Evolutionary conservation across 805 yeast species (phyloP).

Genomic region (Limtongozyma cylindracea): DNA sequence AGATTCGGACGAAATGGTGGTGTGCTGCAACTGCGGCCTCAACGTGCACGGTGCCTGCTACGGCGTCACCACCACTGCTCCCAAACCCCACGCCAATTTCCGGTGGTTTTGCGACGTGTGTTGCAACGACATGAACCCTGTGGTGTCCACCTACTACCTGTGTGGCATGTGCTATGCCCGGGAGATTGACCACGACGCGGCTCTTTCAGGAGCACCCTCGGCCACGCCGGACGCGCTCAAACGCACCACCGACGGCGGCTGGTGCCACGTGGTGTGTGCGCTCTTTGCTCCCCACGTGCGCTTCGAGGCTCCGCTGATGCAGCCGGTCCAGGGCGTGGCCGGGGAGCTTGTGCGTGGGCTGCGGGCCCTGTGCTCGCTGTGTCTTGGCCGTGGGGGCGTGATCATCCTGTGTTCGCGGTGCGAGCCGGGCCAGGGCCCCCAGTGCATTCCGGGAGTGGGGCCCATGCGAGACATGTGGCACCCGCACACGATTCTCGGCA

Average conservation of each 20-base stretch:
- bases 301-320: no score
- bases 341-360: no score
- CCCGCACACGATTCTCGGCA: no score
- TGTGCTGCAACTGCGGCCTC: constrained; percentile 43
- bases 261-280: constrained; percentile 67
- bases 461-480: no score
- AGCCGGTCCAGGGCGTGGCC: no score
- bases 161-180: constrained; percentile 43
- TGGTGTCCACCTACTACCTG: constrained; percentile 24
- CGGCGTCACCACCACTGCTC: constrained; percentile 21
- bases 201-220: constrained; percentile 12
- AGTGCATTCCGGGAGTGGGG: no score
- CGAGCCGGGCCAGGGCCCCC: no score
- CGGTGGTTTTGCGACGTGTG: constrained; percentile 73
- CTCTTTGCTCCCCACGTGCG: no score
- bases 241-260: constrained; percentile 35
- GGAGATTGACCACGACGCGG: constrained; percentile 20
- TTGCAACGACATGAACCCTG: constrained; percentile 39
- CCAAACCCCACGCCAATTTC: neutral
- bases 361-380: no score
- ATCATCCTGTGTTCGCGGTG: no score
- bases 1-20: constrained; percentile 17
- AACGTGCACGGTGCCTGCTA: constrained; percentile 49
- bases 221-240: constrained; percentile 41
- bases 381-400: no score